Base-by-base conservation (phyloP, 176 grass and related monocot genomes). In the Elymus sibiricus region DNA sequence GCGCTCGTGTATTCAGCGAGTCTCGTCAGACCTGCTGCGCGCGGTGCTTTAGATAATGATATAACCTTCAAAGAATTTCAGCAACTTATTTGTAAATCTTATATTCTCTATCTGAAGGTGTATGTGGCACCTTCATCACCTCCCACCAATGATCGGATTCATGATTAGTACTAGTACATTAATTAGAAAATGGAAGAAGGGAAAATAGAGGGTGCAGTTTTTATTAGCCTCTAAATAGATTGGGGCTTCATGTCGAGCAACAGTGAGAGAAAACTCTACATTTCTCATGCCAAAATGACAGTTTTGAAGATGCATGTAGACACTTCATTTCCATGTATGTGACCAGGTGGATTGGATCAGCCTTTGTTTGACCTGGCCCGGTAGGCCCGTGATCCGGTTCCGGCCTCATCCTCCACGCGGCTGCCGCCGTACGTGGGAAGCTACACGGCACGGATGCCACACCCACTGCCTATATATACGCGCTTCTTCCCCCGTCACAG, bases 401-500 rank as follows among this genome's bases (percentile, higher is more conserved):
- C 11, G 44, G 64, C 67, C 67, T n/a, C 24, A 60, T 64, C 46
- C 43, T 22, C 17, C 46, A 10, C 70, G 46, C 70, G 17, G 79
- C 63, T 24, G 64, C 64, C 17, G 58, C 59, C 82, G 61, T 83
- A 27, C 79, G 34, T 16, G 25, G 19, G 79, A 82, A 87, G 89
- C 84, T 74, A 79, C 81, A 17, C 79, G 79, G 61, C 3, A 46
- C 11, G 21, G 47, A 28, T 17, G 28, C 14, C 47, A 65, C 27
- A 44, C 24, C 72, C 24, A 40, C n/a, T 63, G 58, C 31, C 74
- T 83, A 87, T 83, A 74, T 66, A 90, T 16, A 59, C 84, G 65
- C 42, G 6, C 19, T 19, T 47, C 49, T 32, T 32, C 31, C 11
- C 40, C 38, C 31, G 19, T 10, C 74, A 3, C 59, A 82, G 24